Conservation (phyloP, 345 rosid species). For the Syzygium aqueum region DNA sequence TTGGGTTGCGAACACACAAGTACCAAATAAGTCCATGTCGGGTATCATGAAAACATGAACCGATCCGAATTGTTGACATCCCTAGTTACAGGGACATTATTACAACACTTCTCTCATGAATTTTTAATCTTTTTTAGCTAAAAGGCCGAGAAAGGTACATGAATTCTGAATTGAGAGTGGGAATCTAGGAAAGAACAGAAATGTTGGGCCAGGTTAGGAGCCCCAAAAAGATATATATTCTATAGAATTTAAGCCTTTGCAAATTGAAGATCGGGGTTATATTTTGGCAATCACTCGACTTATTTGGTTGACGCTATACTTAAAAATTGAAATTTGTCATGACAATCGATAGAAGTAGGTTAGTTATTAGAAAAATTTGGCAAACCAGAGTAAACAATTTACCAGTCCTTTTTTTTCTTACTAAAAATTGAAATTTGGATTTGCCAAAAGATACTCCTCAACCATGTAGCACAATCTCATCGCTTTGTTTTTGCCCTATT, state of each 20-base stretch:
- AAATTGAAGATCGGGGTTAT: neutral
- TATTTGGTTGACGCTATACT: neutral
- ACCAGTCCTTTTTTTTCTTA: neutral
- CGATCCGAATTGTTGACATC: too few species aligned
- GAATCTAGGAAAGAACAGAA: neutral
- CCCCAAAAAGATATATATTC: neutral
- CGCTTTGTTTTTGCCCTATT: neutral
- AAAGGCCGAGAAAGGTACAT: neutral
- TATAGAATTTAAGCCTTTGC: neutral
- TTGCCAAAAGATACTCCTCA: neutral
- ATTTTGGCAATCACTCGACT: neutral
- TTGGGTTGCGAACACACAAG: neutral
- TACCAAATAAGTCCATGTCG: neutral
- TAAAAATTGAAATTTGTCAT: neutral
- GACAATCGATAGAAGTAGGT: neutral
- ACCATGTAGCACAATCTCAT: neutral
- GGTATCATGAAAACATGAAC: neutral
- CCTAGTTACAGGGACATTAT: neutral
- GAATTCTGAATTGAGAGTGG: neutral
- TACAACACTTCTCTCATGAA: neutral
- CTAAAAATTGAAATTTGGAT: neutral
- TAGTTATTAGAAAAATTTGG: neutral
- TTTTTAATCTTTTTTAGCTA: neutral
- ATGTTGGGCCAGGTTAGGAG: neutral
- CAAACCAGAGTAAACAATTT: neutral